Evolutionary conservation across 2,329 filamentous ascomycete species (phyloP).

Genomic region (Nothophaeocryptopus gaeumannii): DNA sequence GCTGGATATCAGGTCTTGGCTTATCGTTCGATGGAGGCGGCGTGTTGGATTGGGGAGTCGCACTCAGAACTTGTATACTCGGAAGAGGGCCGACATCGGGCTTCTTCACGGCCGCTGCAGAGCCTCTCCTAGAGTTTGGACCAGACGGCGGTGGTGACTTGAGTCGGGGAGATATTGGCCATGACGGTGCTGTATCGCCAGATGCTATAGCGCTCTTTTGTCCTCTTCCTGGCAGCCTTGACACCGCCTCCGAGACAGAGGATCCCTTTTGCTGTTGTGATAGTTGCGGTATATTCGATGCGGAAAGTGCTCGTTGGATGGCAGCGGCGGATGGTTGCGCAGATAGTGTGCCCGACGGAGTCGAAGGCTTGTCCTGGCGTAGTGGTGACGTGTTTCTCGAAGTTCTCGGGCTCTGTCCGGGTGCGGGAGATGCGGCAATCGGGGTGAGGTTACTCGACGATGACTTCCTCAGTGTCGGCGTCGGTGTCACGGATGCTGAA

Average conservation of each 20-base stretch:
- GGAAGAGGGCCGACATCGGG: constrained; percentile 40
- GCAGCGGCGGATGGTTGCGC: constrained; percentile 60
- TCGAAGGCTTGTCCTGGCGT: constrained; percentile 44
- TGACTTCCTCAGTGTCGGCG: constrained; percentile 28
- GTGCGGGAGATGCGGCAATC: constrained; percentile 34
- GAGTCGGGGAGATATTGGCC: constrained; percentile 74
- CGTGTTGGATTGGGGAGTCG: constrained; percentile 40
- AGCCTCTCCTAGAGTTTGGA: constrained; percentile 45
- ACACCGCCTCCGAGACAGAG: constrained; percentile 57
- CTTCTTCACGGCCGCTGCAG: constrained; percentile 34
- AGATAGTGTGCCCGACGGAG: constrained; percentile 34
- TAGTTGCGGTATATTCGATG: constrained; percentile 65
- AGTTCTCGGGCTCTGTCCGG: constrained; percentile 43
- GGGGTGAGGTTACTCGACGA: constrained; percentile 31
- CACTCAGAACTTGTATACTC: constrained; percentile 46
- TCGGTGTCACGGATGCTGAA: constrained; percentile 11
- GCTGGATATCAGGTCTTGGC: constrained; percentile 38
- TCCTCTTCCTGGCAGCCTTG: constrained; percentile 56
- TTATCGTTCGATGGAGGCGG: constrained; percentile 23
- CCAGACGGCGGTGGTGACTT: constrained; percentile 66
- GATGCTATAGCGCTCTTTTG: constrained; percentile 58
- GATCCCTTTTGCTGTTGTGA: constrained; percentile 43
- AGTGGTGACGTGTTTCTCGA: constrained; percentile 50
- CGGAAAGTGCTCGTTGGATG: constrained; percentile 65
- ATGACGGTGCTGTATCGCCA: constrained; percentile 58